Base-by-base conservation (phyloP, 2,329 filamentous ascomycete genomes). In the Fusarium sambucinum region DNA sequence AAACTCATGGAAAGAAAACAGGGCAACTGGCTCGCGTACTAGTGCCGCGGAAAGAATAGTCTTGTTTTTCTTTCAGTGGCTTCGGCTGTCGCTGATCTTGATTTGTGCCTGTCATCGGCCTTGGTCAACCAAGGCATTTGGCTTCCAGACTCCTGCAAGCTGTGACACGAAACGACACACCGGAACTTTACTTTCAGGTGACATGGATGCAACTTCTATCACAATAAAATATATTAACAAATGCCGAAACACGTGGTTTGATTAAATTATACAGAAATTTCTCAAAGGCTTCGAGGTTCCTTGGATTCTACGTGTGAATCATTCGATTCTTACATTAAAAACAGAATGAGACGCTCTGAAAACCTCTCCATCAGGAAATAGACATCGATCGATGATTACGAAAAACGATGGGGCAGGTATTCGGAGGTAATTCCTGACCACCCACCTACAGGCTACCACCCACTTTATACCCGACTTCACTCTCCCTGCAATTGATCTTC, bases 21-120 rank as follows among this genome's bases (percentile, higher is more conserved):
- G 9, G 46, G 23, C 27, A 23, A 7, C 6, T 32, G 23, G n/a
- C 30, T 30, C 35, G n/a, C 23, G 27, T 51, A 54, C 25, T 40
- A 30, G 19, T 35, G 10, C 10, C 8, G 30, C 14, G 37, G 32
- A n/a, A 35, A 21, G 46, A 35, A 37, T 14, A 16, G 29, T 37
- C 42, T 19, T 63, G 58, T 48, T 63, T 45, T 63, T 63, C 59
- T 63, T 63, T 63, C 59, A 48, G 25, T 27, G n/a, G 27, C 29
- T 19, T 62, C 17, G 29, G 17, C 44, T 33, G 40, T 21, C 35
- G 55, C 17, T 48, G 70, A 80, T 80, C 78, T 80, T 62, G 70
- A n/a, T 74, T 80, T 80, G 75, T 66, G 69, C 56, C 66, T 65
- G 72, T 73, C 77, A 79, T 80, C 78, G 76, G 68, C 33, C 25